A percentile compares a stretch with the other conserved stretches of the same genome.
Conservation (phyloP, 805 yeast species). For the Candida insectorum region DNA sequence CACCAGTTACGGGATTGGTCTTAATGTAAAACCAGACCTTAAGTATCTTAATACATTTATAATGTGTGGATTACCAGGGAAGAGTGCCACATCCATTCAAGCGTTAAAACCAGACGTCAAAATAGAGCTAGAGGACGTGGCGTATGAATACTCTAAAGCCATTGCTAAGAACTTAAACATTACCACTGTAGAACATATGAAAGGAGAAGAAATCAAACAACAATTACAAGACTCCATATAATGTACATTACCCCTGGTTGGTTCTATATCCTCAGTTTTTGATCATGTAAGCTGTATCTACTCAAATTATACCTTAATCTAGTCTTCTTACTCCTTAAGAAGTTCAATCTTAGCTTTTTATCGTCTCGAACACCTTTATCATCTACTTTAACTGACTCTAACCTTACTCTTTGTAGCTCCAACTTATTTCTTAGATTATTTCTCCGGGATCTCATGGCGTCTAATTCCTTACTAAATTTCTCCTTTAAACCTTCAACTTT, state of each 20-base stretch:
- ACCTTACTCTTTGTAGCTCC: constrained; percentile 39
- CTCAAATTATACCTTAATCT: constrained; percentile 40
- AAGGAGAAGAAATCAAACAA: constrained; percentile 23
- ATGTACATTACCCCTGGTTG: background rate
- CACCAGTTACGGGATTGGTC: constrained; percentile 86
- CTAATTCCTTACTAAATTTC: constrained; percentile 29
- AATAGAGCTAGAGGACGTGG: constrained; percentile 23
- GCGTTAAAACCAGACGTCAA: constrained; percentile 14
- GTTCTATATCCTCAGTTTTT: constrained; percentile 6
- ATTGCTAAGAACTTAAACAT: constrained; percentile 32
- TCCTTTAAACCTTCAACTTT: constrained; percentile 31
- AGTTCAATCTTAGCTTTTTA: constrained; percentile 36
- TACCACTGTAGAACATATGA: constrained; percentile 32
- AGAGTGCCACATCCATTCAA: constrained; percentile 35
- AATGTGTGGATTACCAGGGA: constrained; percentile 81
- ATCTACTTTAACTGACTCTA: constrained; percentile 15
- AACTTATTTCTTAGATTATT: constrained; percentile 31
- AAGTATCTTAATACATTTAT: constrained; percentile 65
- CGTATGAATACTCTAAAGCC: constrained; percentile 32
- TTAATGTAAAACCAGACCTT: constrained; percentile 74
- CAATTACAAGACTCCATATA: constrained; percentile 1
- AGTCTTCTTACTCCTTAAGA: constrained; percentile 41
- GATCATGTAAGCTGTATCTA: constrained; percentile 16
- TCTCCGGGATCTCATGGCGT: constrained; percentile 28
- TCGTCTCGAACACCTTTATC: constrained; percentile 23